These are phyloP conservation scores for Oldenlandia corymbosa DNA, from an alignment of 257 asterid genomes.

Conservation along the genomic window DNA sequence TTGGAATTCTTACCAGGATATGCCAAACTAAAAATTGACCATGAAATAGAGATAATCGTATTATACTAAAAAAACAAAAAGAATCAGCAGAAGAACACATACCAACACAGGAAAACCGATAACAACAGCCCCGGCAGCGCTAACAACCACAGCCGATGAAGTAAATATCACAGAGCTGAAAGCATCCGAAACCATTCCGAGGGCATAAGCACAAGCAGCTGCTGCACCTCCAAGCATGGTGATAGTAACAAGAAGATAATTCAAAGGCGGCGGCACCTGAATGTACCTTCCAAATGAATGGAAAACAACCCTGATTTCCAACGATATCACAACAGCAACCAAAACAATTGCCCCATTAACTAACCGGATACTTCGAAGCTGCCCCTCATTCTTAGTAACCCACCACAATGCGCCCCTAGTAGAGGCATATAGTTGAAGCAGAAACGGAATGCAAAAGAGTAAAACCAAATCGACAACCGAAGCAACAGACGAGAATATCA, in stretches of 20 bases:
- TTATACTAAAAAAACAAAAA: background rate
- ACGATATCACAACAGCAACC: slow-evolving; percentile 63
- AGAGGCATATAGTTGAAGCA: slow-evolving; percentile 89
- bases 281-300: slow-evolving; percentile 91
- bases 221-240: slow-evolving; percentile 94
- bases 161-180: slow-evolving; percentile 67
- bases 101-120: slow-evolving; percentile 92
- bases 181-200: slow-evolving; percentile 85
- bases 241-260: slow-evolving; percentile 71
- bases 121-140: slow-evolving; percentile 89
- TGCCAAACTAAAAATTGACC: background rate
- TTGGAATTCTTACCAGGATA: background rate
- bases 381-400: slow-evolving; percentile 78
- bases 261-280: slow-evolving; percentile 93
- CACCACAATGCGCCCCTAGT: slow-evolving; percentile 97
- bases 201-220: slow-evolving; percentile 74
- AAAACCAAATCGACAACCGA: slow-evolving; percentile 72
- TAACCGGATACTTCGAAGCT: slow-evolving; percentile 72
- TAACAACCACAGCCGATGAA: slow-evolving; percentile 60
- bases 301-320: slow-evolving; percentile 96
- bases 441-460: slow-evolving; percentile 77
- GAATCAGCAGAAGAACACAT: slow-evolving; percentile 15
- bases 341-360: slow-evolving; percentile 86
- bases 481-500: slow-evolving; percentile 59
- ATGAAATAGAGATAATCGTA: background rate